Percentiles rank a stretch among this genome's conserved stretches.
These are phyloP conservation scores for Kernera saxatilis DNA, from an alignment of 345 rosid species.

Conservation along the genomic window DNA sequence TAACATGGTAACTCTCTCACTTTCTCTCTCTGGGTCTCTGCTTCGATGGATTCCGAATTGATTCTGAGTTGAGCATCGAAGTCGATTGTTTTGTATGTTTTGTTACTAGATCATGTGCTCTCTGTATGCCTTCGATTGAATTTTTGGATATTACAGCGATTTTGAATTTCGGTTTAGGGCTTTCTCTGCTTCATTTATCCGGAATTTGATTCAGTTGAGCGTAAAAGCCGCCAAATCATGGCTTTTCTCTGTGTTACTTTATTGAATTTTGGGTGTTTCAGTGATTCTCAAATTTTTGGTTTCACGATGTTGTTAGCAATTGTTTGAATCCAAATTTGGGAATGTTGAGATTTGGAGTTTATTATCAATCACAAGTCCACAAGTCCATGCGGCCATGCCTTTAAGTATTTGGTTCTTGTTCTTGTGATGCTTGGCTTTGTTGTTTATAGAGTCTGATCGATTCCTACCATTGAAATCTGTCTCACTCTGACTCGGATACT, in stretches of 20 bases:
- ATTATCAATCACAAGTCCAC: background rate
- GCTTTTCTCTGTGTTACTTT: background rate
- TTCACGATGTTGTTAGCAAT: background rate
- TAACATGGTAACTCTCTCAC: constrained; percentile 43
- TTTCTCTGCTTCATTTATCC: background rate
- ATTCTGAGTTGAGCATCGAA: background rate
- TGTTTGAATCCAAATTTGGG: background rate
- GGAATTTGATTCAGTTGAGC: background rate
- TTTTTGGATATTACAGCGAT: background rate
- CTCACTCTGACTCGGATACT: background rate
- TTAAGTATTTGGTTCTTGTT: background rate
- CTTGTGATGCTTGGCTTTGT: background rate
- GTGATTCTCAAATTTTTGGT: background rate
- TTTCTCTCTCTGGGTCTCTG: background rate
- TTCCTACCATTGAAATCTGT: background rate
- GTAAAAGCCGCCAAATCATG: background rate
- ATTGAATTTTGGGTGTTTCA: background rate
- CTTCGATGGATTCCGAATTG: background rate
- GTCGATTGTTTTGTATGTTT: background rate
- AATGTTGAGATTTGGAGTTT: background rate
- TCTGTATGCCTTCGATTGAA: background rate
- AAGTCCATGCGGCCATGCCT: too few relatives aligned
- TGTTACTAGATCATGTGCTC: background rate
- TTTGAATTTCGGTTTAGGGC: background rate
- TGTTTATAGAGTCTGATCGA: background rate